These are phyloP conservation scores for Xerocomellus amylosporus DNA, from an alignment of 768 basidiomycete genomes.

Conservation along the genomic window DNA sequence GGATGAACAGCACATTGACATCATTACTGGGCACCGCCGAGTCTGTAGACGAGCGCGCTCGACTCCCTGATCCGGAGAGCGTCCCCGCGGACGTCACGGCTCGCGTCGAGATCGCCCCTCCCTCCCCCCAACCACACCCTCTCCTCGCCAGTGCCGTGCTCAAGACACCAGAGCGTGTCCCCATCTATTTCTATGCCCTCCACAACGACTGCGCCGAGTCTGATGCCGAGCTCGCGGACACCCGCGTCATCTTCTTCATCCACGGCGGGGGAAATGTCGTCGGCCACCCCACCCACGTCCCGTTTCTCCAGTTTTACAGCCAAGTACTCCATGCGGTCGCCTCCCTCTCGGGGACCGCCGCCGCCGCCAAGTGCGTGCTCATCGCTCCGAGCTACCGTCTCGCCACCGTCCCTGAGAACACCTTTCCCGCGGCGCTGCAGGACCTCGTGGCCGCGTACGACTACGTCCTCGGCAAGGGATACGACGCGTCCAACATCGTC, in stretches of 20 bases:
- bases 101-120: constrained; percentile 18
- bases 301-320: constrained; percentile 3
- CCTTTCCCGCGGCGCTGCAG: constrained; percentile 23
- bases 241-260: constrained; percentile 22
- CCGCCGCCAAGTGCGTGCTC: neutral
- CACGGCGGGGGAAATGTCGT: constrained; percentile 22
- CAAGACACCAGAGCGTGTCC: constrained; percentile 18
- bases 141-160: neutral
- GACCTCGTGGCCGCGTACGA: constrained; percentile 27
- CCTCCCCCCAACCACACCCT: constrained; percentile 3
- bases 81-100: constrained; percentile 12
- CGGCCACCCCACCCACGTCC: constrained; percentile 16
- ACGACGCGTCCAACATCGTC: constrained; percentile 17
- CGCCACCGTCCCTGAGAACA: constrained; percentile 8
- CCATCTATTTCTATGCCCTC: constrained; percentile 20
- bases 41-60: constrained; percentile 17
- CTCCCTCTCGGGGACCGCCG: neutral
- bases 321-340: constrained; percentile 12
- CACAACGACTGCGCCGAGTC: neutral
- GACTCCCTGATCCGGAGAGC: neutral
- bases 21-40: neutral
- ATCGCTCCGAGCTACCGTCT: too few relatives aligned
- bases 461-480: constrained; percentile 24
- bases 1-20: accelerated
- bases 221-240: neutral